Conservation (phyloP, 495 filamentous ascomycete species). For the Aspergillus campestris region DNA sequence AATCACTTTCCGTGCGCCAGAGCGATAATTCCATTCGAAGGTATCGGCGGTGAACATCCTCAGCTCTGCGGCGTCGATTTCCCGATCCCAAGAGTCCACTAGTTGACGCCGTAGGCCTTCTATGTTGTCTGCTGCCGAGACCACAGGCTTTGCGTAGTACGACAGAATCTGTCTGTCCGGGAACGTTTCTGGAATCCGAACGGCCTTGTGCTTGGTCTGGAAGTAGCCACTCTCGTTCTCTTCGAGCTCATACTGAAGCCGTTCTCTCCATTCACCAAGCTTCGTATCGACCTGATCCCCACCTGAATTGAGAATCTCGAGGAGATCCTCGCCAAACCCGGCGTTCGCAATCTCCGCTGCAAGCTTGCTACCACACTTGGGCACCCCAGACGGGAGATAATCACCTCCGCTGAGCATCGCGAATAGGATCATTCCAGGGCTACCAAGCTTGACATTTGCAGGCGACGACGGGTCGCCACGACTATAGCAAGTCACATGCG, state of each 20-base stretch:
- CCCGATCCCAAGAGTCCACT: slow-evolving; percentile 50
- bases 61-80: slow-evolving; percentile 59
- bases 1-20: slow-evolving; percentile 79
- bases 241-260: slow-evolving; percentile 63
- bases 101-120: slow-evolving; percentile 40
- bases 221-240: slow-evolving; percentile 85
- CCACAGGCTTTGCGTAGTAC: slow-evolving; percentile 78
- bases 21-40: slow-evolving; percentile 76
- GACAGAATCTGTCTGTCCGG: slow-evolving; percentile 69
- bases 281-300: slow-evolving; percentile 35
- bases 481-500: slow-evolving; percentile 76
- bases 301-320: slow-evolving; percentile 43
- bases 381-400: slow-evolving; percentile 84
- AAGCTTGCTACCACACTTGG: slow-evolving; percentile 75
- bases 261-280: slow-evolving; percentile 63
- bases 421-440: slow-evolving; percentile 87
- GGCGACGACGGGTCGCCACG: slow-evolving; percentile 29
- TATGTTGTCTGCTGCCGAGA: slow-evolving; percentile 57
- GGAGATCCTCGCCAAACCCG: slow-evolving; percentile 75
- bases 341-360: slow-evolving; percentile 87
- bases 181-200: slow-evolving; percentile 73
- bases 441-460: slow-evolving; percentile 51
- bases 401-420: slow-evolving; percentile 96
- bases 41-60: slow-evolving; percentile 64
- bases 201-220: slow-evolving; percentile 57